A percentile compares a stretch with the other conserved stretches of the same genome.
Conservation (phyloP, 371 early-diverging fungal species). For the Catenaria anguillulae region DNA sequence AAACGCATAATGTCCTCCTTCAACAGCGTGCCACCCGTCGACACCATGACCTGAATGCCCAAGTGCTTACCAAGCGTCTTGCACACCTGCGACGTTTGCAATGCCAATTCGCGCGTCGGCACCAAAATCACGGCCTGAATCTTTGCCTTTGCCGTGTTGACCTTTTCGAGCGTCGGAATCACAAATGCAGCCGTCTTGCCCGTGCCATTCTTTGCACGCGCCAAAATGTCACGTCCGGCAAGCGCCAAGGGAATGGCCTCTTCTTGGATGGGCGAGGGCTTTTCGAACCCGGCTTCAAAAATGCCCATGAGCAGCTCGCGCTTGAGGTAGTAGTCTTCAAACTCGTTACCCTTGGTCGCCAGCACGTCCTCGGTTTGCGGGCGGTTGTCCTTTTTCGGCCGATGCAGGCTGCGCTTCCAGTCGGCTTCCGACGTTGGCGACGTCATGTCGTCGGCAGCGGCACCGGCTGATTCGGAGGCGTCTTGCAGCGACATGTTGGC, state of each 20-base stretch:
- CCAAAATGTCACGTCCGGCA: conserved; percentile 88
- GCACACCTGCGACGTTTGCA: conserved; percentile 90
- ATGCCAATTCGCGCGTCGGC: conserved; percentile 94
- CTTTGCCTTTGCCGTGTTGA: conserved; percentile 55
- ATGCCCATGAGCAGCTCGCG: conserved; percentile 95
- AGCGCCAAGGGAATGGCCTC: conserved; percentile 95
- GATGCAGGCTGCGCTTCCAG: conserved; percentile 57
- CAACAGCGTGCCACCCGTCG: conserved; percentile 92
- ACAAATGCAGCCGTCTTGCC: conserved; percentile 97
- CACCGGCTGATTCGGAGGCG: no score
- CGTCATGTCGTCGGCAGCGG: no score
- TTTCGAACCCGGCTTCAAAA: conserved; percentile 96
- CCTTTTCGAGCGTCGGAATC: conserved; percentile 89
- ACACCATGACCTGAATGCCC: conserved; percentile 86
- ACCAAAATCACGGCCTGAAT: conserved; percentile 77
- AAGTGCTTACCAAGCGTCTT: conserved; percentile 85
- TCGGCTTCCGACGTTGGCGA: no score
- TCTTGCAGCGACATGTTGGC: no score
- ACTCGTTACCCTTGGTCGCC: conserved; percentile 90
- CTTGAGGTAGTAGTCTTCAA: conserved; percentile 94
- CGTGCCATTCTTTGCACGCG: conserved; percentile 96
- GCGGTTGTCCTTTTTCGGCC: conserved; percentile 66
- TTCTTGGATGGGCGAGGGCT: conserved; percentile 98
- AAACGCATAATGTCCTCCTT: conserved; percentile 97
- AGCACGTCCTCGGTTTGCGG: conserved; percentile 93